Percentiles rank a stretch among this genome's conserved stretches.
These are phyloP conservation scores for Suillus ampliporus DNA, from an alignment of 768 basidiomycete genomes.

Conservation along the genomic window DNA sequence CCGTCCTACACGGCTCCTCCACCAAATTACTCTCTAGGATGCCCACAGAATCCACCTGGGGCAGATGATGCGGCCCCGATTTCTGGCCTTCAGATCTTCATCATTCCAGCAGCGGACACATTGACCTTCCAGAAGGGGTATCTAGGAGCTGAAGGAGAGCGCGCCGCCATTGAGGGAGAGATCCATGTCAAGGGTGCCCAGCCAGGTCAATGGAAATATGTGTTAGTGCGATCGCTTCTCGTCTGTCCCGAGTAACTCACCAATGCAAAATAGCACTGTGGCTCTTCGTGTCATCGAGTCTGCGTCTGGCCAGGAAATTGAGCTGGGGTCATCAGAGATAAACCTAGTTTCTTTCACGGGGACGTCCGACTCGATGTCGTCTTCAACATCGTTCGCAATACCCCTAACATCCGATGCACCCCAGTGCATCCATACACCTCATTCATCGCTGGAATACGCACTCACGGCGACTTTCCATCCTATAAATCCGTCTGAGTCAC, in stretches of 20 bases:
- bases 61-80: slow-evolving; percentile 19
- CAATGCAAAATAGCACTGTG: slow-evolving; percentile 54
- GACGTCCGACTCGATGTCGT: slow-evolving; percentile 51
- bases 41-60: slow-evolving; percentile 30
- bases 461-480: slow-evolving; percentile 73
- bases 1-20: slow-evolving; percentile 55
- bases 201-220: slow-evolving; percentile 61
- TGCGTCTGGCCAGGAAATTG: slow-evolving; percentile 64
- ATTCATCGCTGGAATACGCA: slow-evolving; percentile 73
- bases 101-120: slow-evolving; percentile 71
- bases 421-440: slow-evolving; percentile 78
- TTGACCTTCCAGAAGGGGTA: slow-evolving; percentile 87
- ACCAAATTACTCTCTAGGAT: slow-evolving; percentile 64
- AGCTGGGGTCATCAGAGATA: slow-evolving; percentile 63
- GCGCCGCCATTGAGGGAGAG: slow-evolving; percentile 86
- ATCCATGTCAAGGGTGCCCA: slow-evolving; percentile 80
- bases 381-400: slow-evolving; percentile 80
- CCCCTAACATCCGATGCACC: slow-evolving; percentile 81
- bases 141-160: slow-evolving; percentile 83
- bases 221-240: slow-evolving; percentile 57
- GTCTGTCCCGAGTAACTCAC: slow-evolving; percentile 18
- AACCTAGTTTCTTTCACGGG: slow-evolving; percentile 56
- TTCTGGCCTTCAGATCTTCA: slow-evolving; percentile 65
- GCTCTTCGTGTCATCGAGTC: slow-evolving; percentile 71
- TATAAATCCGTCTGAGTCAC: slow-evolving; percentile 40